Evolutionary conservation across 192 early-diverging fungal genomes (phyloP), one percentile per base, ranked within the genome.

Genomic region (Diversispora epigaea): DNA sequence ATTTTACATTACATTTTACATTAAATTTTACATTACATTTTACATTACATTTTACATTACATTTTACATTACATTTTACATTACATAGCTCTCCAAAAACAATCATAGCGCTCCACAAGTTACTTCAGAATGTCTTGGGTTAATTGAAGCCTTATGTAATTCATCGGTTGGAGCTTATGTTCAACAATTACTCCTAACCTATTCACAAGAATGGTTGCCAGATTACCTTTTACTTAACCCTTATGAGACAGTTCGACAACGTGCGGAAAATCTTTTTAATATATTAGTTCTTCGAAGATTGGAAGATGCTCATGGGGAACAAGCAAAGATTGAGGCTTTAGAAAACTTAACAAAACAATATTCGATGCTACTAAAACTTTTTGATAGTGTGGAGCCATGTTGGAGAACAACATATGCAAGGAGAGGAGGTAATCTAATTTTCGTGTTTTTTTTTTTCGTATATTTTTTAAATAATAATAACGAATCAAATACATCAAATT

Each of bases 361-460:
- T 60, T 8, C 3, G 0, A 56, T 72, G 19, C 11, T 72, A 43
- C 22, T 72, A 9, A 72, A 72, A 46, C 12, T 40, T 72, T 45
- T 72, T 32, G 70, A 72, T 6, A n/a, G 22, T 61, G 21, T 56
- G 1, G 70, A 72, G 14, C 6, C 7, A 17, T 61, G 19, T 21
- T 72, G 70, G 70, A 72, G 54, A 45, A 40, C 41, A 22, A 72
- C 70, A 22, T 21, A 45, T 25, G 15, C 15, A 43, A 40, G 70
- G n/a, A 60, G 56, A 72, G 70, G 70, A 39, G 43, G 70, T 58
- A 72, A 7, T n/a, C n/a, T n/a, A n/a, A n/a, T n/a, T n/a, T n/a
- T n/a, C n/a, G n/a, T n/a, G n/a, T n/a, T n/a, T n/a, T n/a, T n/a
- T n/a, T n/a, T n/a, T n/a, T n/a, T n/a, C n/a, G n/a, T 64, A 43